Conservation (phyloP, 306 rosid genomes). For the Quercus rubra region DNA sequence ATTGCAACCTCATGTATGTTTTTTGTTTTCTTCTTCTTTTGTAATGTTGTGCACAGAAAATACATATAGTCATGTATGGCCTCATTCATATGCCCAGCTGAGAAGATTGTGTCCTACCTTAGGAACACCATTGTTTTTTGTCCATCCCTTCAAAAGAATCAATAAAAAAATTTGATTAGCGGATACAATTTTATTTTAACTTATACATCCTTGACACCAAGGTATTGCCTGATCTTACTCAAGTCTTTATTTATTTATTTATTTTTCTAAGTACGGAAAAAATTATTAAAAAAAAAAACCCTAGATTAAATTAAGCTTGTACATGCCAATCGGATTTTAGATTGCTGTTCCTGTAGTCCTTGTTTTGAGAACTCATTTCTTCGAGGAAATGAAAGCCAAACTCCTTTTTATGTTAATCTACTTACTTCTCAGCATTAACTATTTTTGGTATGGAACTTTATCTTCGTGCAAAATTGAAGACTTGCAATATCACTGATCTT, state of each 20-base stretch:
- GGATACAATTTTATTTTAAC: neutral
- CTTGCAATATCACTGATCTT: constrained; percentile 17
- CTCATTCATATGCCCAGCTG: neutral
- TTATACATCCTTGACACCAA: neutral
- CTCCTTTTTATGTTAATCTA: neutral
- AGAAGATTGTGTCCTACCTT: neutral
- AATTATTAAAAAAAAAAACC: no score
- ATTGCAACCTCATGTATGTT: constrained; percentile 85
- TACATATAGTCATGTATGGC: neutral
- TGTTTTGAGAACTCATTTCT: neutral
- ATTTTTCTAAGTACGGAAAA: no score
- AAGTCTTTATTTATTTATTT: neutral
- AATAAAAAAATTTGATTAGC: neutral
- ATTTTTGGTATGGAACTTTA: neutral
- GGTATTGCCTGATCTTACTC: neutral
- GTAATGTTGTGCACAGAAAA: neutral
- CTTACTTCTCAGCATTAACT: neutral
- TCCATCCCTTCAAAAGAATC: neutral
- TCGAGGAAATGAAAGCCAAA: neutral
- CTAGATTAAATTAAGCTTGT: no score
- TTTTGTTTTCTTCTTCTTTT: neutral
- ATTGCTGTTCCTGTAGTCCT: neutral
- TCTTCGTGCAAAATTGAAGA: constrained; percentile 6
- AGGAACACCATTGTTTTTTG: neutral
- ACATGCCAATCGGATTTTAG: neutral